These are phyloP conservation scores for Phaeosphaeriaceae sp. DNA, from an alignment of 2,329 filamentous ascomycete species.

Conservation along the genomic window DNA sequence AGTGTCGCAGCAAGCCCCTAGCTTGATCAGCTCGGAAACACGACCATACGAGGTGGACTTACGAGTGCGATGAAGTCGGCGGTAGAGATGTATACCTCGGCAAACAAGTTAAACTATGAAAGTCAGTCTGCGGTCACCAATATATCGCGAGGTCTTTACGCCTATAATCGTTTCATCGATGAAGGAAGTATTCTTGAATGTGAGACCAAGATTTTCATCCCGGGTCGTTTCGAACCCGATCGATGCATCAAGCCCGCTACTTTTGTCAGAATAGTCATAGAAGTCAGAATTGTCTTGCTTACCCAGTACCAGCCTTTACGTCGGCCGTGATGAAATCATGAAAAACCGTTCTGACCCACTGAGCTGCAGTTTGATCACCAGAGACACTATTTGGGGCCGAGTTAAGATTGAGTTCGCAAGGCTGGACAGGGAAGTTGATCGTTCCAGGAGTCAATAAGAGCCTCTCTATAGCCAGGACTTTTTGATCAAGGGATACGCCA, in stretches of 20 bases:
- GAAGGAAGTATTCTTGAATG: background rate
- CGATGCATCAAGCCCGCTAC: background rate
- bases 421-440: background rate
- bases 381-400: background rate
- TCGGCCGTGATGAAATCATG: background rate
- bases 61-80: background rate
- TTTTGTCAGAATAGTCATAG: background rate
- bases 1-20: background rate
- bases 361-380: background rate
- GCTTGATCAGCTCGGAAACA: background rate
- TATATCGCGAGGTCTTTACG: background rate
- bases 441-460: background rate
- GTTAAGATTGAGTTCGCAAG: background rate
- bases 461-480: background rate
- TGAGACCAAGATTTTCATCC: background rate
- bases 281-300: background rate
- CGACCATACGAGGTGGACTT: background rate
- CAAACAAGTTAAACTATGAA: background rate
- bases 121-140: background rate
- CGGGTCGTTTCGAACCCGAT: background rate
- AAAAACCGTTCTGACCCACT: background rate
- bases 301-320: background rate
- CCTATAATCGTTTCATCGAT: background rate
- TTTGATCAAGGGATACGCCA: background rate
- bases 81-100: background rate